Evolutionary conservation across 2,329 filamentous ascomycete genomes (phyloP), one percentile per base, ranked within the genome.

Genomic region (Ophiostoma pallidulum): DNA sequence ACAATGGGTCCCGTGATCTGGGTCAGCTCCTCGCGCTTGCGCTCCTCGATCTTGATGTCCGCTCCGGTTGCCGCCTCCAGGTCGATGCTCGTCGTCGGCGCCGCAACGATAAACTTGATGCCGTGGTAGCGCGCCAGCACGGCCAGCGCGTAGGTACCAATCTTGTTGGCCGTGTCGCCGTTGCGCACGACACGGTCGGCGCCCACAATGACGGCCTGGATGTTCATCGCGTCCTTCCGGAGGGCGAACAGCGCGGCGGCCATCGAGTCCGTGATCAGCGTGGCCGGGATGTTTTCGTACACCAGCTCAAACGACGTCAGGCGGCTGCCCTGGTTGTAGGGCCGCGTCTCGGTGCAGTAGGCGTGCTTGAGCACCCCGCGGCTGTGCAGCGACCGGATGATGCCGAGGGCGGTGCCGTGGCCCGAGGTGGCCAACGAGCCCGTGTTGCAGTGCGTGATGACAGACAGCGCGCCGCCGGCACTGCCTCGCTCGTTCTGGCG

Each of bases 111-210:
- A 62, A 98, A 98, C 64, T 91, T 94, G 59, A 97, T 76, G 16
- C 86, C 86, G 59, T 98, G 92, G 59, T 90, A 73, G 55, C 77
- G 82, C 19, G 92, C 92, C 26, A 95, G 74, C n/a, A 97, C 89
- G 4, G 92, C 89, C 4, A 98, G 75, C 47, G 83, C 77, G 63
- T 98, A 97, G 0, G 92, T 98, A 44, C 92, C 92, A 52, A 98
- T 94, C 71, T 98, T 98, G 71, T 98, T 98, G 48, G 92, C 92
- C 0, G 92, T 97, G 67, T 98, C 92, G 26, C 92, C 92, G 59
- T 98, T 98, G 43, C 89, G 86, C 28, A 91, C 92, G 13, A 98
- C 92, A 48, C 92, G 80, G 64, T 98, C 92, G 3, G 92, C 92
- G 24, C 92, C 92, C 0, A 98, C 92, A 26, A 98, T 83, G 44